A percentile compares a stretch with the other conserved stretches of the same genome.
Conservation (phyloP, 441 rosid species). For the Erodium moschatum region DNA sequence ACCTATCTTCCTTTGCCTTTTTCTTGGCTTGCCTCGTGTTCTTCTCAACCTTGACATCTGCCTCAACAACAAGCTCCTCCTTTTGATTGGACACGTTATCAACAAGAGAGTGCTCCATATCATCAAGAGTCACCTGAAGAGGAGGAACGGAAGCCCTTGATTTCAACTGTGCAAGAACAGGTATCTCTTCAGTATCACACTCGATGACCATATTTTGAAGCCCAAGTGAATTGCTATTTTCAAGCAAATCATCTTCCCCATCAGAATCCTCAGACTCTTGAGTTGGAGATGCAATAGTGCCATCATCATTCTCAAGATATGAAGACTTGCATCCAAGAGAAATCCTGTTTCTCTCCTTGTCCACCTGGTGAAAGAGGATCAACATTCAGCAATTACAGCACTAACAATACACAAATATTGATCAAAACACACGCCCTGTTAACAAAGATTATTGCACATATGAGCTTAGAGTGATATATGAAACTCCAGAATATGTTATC, state of each 20-base stretch:
- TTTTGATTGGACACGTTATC: slow-evolving; percentile 29
- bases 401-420: slow-evolving; percentile 4
- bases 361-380: slow-evolving; percentile 43
- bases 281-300: slow-evolving; percentile 26
- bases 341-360: slow-evolving; percentile 68
- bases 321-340: slow-evolving; percentile 86
- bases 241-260: slow-evolving; percentile 33
- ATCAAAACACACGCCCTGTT: not conserved
- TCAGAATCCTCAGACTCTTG: slow-evolving; percentile 37
- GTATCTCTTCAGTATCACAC: slow-evolving; percentile 34
- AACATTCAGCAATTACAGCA: slow-evolving; percentile 20
- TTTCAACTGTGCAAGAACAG: slow-evolving; percentile 50
- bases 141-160: slow-evolving; percentile 78
- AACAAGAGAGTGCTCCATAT: slow-evolving; percentile 41
- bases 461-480: not conserved
- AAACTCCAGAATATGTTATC: not conserved
- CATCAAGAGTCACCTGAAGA: slow-evolving; percentile 69
- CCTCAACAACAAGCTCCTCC: slow-evolving; percentile 29
- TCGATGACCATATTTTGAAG: slow-evolving; percentile 28
- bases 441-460: not conserved
- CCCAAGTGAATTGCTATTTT: slow-evolving; percentile 23
- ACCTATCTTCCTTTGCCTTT: slow-evolving; percentile 80
- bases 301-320: slow-evolving; percentile 29
- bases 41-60: slow-evolving; percentile 34
- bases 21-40: slow-evolving; percentile 42